These are phyloP conservation scores for Lasiodiplodia gonubiensis DNA, from an alignment of 2,329 filamentous ascomycete genomes.

Conservation along the genomic window DNA sequence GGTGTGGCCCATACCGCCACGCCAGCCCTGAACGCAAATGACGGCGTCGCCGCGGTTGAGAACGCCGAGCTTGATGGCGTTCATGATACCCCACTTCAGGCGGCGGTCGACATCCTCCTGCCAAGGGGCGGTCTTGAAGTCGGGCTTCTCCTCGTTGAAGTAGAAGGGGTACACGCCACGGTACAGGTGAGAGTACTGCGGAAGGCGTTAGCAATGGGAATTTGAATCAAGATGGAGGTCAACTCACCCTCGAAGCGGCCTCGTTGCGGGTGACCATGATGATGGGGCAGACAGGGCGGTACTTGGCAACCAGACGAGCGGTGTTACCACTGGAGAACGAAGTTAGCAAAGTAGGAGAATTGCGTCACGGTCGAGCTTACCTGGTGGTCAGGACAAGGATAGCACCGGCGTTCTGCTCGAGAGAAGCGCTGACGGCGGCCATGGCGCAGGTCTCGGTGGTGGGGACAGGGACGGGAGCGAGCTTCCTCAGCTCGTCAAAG, in stretches of 20 bases:
- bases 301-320: slow-evolving; percentile 95
- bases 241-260: slow-evolving; percentile 72
- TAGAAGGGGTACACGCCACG: slow-evolving; percentile 98
- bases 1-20: slow-evolving; percentile 89
- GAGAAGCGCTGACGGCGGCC: slow-evolving; percentile 91
- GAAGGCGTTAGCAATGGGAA: slow-evolving; percentile 29
- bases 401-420: slow-evolving; percentile 94
- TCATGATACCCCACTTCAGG: slow-evolving; percentile 93
- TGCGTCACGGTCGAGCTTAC: slow-evolving; percentile 47
- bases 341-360: slow-evolving; percentile 33
- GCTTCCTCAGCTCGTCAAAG: slow-evolving; percentile 90
- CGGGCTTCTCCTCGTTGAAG: slow-evolving; percentile 90
- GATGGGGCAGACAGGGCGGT: slow-evolving; percentile 97
- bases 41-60: slow-evolving; percentile 75
- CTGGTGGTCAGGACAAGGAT: slow-evolving; percentile 96
- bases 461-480: slow-evolving; percentile 81
- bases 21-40: slow-evolving; percentile 88
- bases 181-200: slow-evolving; percentile 85
- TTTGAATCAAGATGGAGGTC: background rate
- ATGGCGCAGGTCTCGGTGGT: slow-evolving; percentile 95
- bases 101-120: slow-evolving; percentile 98
- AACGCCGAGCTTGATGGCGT: slow-evolving; percentile 82
- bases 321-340: slow-evolving; percentile 72
- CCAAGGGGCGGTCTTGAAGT: slow-evolving; percentile 93
- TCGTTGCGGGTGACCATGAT: slow-evolving; percentile 96